phyloP scores from a whole-genome alignment of 345 rosid species.

The Corchorus capsularis region DNA sequence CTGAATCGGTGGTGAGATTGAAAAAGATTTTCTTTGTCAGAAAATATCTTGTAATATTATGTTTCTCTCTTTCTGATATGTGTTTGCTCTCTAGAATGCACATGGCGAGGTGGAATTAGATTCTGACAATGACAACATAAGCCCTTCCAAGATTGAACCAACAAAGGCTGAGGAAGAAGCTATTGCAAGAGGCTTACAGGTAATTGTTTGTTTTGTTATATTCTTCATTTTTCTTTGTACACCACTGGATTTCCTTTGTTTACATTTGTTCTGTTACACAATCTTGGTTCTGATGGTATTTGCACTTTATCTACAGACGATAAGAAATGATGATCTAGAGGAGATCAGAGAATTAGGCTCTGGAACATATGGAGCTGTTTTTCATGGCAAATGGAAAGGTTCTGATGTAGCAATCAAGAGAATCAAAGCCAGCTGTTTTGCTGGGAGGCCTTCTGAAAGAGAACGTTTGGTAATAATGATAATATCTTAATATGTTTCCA shows the following conservation, averaged over 20 bases:
- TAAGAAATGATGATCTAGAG: constrained; percentile 90
- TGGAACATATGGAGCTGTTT: constrained; percentile 98
- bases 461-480: constrained; percentile 61
- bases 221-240: background rate
- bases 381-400: constrained; percentile 99
- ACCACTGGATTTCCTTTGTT: constrained; percentile 5
- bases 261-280: background rate
- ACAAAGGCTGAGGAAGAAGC: constrained; percentile 98
- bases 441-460: constrained; percentile 97
- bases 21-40: constrained; percentile 17
- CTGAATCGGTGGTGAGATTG: constrained; percentile 63
- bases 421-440: constrained; percentile 98
- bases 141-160: constrained; percentile 73
- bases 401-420: constrained; percentile 98
- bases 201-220: constrained; percentile 24
- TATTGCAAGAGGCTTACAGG: constrained; percentile 90
- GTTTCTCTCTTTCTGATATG: constrained; percentile 29
- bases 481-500: background rate
- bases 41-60: constrained; percentile 10
- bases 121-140: constrained; percentile 59
- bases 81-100: constrained; percentile 50
- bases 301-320: constrained; percentile 55
- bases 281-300: constrained; percentile 20
- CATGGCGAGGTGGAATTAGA: constrained; percentile 68
- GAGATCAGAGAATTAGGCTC: constrained; percentile 90